phyloP scores from a whole-genome alignment of 2,329 filamentous ascomycete genomes.

The Epichloe gansuensis region DNA sequence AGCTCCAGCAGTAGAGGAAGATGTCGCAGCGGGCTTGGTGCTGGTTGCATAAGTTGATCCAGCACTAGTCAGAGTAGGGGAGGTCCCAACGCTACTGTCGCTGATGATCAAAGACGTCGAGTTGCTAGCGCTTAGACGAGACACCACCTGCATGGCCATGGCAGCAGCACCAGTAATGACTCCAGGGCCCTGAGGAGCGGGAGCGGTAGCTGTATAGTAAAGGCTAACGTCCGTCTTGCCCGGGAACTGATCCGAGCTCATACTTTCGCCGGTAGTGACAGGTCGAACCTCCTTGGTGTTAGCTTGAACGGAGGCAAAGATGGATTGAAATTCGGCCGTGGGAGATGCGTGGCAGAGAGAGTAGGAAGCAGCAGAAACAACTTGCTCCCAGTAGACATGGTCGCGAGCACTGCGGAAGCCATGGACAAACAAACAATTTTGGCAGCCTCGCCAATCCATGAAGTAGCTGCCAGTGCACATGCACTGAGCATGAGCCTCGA shows the following conservation, averaged over 20 bases:
- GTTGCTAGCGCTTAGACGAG: conserved; percentile 9
- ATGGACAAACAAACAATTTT: conserved; percentile 27
- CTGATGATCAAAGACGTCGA: conserved; percentile 6
- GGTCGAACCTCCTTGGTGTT: conserved; percentile 9
- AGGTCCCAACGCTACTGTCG: neutral
- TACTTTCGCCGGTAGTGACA: conserved; percentile 20
- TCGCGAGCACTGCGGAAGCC: conserved; percentile 25
- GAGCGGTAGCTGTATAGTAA: conserved; percentile 25
- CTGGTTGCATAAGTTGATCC: neutral
- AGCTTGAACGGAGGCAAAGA: conserved; percentile 21
- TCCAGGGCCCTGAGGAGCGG: conserved; percentile 25
- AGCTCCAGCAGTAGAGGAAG: conserved; percentile 11
- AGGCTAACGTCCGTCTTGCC: conserved; percentile 27
- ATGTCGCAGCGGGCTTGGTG: neutral
- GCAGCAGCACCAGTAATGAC: conserved; percentile 28
- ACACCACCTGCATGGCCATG: conserved; percentile 16
- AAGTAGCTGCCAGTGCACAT: conserved; percentile 33
- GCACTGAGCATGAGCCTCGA: conserved; percentile 21
- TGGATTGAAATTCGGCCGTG: conserved; percentile 20
- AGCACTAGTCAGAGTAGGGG: neutral
- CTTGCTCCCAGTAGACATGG: conserved; percentile 19
- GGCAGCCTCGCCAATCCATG: conserved; percentile 28
- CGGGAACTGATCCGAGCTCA: conserved; percentile 19
- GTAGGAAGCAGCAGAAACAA: conserved; percentile 22
- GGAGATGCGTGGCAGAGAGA: conserved; percentile 25